Base-by-base conservation (phyloP, 1,139 yeast species). In the Williopsis jadinii region DNA sequence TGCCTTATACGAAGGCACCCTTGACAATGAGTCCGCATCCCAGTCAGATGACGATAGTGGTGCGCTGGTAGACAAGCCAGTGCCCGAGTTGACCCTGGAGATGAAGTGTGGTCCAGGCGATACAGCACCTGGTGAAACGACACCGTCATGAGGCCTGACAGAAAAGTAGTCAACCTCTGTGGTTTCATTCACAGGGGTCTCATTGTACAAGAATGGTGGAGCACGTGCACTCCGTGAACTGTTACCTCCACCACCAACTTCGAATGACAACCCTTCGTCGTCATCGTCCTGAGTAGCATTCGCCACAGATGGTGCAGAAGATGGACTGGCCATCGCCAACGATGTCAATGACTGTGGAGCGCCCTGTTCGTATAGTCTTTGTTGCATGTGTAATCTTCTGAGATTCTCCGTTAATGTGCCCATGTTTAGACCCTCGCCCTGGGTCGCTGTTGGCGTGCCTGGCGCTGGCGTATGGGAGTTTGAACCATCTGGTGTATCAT, bases 1-100 rank as follows among this genome's bases (percentile, higher is more conserved):
- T 36, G 86, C 81, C 9, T 73, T 73, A 60, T 90, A 90, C 0
- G 95, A 78, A 0, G 97, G 97, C 3, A 88, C 95, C 43, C 77
- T 66, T 12, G 82, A 77, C 50, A 88, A 58, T 3, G 66, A 61
- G 8, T 63, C 61, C 5, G 71, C 53, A 46, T 74, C 71, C 63
- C 76, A 64, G 12, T 64, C 69, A 5, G 27, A n/a, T 8, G 30
- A 13, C 10, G 42, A 35, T 13, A n/a, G 30, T 12, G 44, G 39
- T 26, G 30, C 41, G 31, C 34, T 31, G 35, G 28, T 27, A 4
- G 31, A 24, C 13, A 45, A 36, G 28, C 42, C 41, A 31, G 32
- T 49, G 27, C 44, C 51, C 0, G 88, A 80, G 36, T 71, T 72
- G 1, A 68, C 77, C 41, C 90, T 66, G 1, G 88, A 80, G 39